Base-by-base conservation (phyloP, 1,284 basidiomycete species). In the Heterobasidion occidentale region DNA sequence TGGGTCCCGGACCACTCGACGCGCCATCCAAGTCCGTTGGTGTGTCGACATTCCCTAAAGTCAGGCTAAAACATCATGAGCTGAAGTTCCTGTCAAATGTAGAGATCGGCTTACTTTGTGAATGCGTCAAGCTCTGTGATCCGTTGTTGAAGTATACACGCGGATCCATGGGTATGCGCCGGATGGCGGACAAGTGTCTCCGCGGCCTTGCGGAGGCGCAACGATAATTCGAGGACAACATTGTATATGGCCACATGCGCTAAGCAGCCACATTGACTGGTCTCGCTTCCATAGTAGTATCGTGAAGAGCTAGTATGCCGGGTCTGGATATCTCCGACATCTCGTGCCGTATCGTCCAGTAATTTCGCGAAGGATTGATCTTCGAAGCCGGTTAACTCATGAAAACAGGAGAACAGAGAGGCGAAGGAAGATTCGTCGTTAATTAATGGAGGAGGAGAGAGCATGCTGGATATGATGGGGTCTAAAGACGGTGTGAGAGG, bases 161-260 rank as follows among this genome's bases (percentile, higher is more conserved):
- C 52, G 1, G 70, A 70, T 36, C 74, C 72, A 56, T 74, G 64
- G 35, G 68, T 72, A 64, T 86, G 84, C 56, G 72, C 74, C 33
- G 76, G 64, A 9, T 77, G 78, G 51, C 74, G 77, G 33, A 74
- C 70, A 48, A 86, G 77, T 38, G 79, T 71, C 57, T 84, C 77
- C 27, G 78, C 77, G 2, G 81, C 81, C 60, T 77, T 80, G 36
- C 83, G 74, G 35, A 86, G 73, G 54, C 81, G 73, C 35, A 85
- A 69, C 1, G 84, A 86, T 33, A 86, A 70, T 61, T 86, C 83
- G 9, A 86, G 76, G 33, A 84, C 71, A 44, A 76, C 77, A 55
- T 72, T 78, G 63, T 86, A 85, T 61, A 71, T 78, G 35, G 71
- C 64, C 34, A 71, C 61, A 57, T 84, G 81, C 53, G 76, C 71